Conservation (phyloP, 116 monocot species). For the Iris pallida region DNA sequence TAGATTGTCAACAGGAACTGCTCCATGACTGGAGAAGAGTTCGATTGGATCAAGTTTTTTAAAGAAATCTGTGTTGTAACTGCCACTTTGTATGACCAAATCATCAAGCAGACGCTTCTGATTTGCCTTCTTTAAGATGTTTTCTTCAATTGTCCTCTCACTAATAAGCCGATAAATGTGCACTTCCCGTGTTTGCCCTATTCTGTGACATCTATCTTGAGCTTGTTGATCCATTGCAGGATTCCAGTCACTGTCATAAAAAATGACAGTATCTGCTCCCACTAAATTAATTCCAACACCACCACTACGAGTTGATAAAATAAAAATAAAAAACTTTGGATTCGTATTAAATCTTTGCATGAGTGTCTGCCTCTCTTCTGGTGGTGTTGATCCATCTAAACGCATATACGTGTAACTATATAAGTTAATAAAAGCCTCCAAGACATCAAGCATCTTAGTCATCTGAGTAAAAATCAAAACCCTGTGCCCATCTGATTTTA, state of each 20-base stretch:
- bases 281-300: conserved; percentile 98
- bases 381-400: conserved; percentile 94
- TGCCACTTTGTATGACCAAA: conserved; percentile 97
- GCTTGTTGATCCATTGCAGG: conserved; percentile 99
- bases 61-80: conserved; percentile 96
- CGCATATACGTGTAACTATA: conserved; percentile 99
- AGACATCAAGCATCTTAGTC: conserved; percentile 99
- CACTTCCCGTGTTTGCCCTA: conserved; percentile 97
- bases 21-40: conserved; percentile 64
- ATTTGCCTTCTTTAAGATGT: conserved; percentile 97
- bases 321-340: conserved; percentile 85
- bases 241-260: conserved; percentile 99
- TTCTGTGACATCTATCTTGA: conserved; percentile 98
- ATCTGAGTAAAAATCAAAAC: conserved; percentile 98
- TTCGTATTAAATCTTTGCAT: conserved; percentile 99
- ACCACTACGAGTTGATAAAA: conserved; percentile 96
- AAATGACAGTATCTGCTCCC: conserved; percentile 96
- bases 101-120: conserved; percentile 96
- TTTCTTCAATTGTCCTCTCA: conserved; percentile 96
- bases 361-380: conserved; percentile 95
- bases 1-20: conserved; percentile 28
- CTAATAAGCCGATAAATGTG: conserved; percentile 94
- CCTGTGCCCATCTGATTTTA: conserved; percentile 87
- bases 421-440: conserved; percentile 94
- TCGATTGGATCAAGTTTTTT: conserved; percentile 98